Base-by-base conservation (phyloP, 2,329 filamentous ascomycete species). In the Zalaria sp. region DNA sequence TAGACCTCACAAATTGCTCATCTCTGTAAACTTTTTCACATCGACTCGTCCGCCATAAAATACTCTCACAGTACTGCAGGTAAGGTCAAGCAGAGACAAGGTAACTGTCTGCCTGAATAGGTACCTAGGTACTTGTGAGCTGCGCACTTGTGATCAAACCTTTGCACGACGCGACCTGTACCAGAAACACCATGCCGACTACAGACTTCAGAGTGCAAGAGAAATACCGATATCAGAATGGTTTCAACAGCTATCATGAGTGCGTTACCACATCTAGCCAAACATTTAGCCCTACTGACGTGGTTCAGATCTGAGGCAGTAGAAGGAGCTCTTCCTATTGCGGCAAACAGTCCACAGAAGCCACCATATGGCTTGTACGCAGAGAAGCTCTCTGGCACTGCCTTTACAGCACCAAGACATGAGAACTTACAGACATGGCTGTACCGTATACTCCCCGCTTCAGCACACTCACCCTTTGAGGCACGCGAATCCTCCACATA, bases 311-410 rank as follows among this genome's bases (percentile, higher is more conserved):
- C 81, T 35, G 84, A 91, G 67, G 83, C 84, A 36, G 67, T 89
- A 43, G 68, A 78, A 10, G 81, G 79, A 11, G 79, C 85, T 4
- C 68, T 89, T 4, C 84, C 86, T 5, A 57, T 85, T 44, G 84
- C 73, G 39, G 73, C 79, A 35, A 93, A 93, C 67, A 85, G 82
- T 3, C 86, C 86, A 0, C 85, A 93, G 58, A 85, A 86, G 34
- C 79, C 79, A 0, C 72, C 83, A 0, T 76, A 78, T 49, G 85
- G 84, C 1, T 75, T 93, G 27, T 91, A 91, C 62, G 77, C 84
- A 27, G 86, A 93, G 63, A 71, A 76, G 53, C 62, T 76, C 4
- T 75, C 72, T n/a, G 73, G 72, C 11, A 75, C 71, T 2, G 71
- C 73, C 25, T 77, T 77, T 54, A 71, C 72, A 35, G 71, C 72